These are phyloP conservation scores for Tephrocybe sp. DNA, from an alignment of 768 basidiomycete genomes.

Conservation along the genomic window DNA sequence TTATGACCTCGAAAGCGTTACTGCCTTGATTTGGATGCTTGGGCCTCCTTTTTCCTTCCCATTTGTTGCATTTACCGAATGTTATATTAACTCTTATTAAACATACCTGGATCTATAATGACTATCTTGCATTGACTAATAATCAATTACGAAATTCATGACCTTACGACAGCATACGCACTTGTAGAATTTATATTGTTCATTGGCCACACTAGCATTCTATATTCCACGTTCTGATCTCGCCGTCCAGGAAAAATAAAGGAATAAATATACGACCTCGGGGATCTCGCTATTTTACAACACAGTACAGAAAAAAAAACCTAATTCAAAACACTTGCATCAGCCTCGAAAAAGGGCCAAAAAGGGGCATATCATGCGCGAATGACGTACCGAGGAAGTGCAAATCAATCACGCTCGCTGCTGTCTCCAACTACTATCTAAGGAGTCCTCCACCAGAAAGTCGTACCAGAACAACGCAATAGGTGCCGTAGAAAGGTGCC, in stretches of 20 bases:
- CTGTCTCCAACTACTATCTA: conserved; percentile 65
- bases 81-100: background rate
- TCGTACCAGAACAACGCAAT: conserved; percentile 81
- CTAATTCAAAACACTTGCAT: background rate
- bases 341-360: too few species aligned
- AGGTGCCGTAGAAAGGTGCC: conserved; percentile 86
- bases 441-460: conserved; percentile 75
- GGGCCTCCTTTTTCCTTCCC: background rate
- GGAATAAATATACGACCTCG: too few species aligned
- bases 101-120: background rate
- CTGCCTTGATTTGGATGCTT: background rate
- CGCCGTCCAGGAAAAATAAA: too few species aligned
- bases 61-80: too few species aligned
- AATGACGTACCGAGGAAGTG: too few species aligned
- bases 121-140: background rate
- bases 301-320: too few species aligned
- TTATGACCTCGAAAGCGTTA: conserved; percentile 22
- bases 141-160: background rate
- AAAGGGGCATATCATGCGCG: too few species aligned
- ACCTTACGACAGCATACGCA: background rate
- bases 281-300: background rate
- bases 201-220: background rate
- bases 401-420: conserved; percentile 22
- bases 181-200: too few species aligned
- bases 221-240: background rate